Conservation (phyloP, 805 yeast genomes). For the Saccharomycopsis sp. region DNA sequence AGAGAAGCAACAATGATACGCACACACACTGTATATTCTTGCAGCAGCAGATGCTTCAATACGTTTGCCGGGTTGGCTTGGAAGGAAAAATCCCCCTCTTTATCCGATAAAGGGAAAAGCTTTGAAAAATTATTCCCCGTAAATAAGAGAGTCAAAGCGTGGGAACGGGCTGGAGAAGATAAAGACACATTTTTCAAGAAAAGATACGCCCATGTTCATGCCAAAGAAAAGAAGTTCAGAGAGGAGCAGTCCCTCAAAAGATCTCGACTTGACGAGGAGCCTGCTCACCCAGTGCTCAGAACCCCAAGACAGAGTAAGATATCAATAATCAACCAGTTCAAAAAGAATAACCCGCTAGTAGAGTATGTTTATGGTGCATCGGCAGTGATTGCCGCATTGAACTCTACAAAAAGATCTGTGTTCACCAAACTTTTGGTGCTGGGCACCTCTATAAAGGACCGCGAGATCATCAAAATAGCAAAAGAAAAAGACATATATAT, state of each 20-base stretch:
- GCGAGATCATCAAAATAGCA: constrained; percentile 43
- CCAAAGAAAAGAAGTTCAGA: constrained; percentile 33
- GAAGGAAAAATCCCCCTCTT: background rate
- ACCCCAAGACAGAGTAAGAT: constrained; percentile 1
- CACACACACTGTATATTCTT: background rate
- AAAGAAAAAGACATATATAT: constrained; percentile 30
- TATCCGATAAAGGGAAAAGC: background rate
- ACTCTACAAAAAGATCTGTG: constrained; percentile 45
- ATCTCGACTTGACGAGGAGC: background rate
- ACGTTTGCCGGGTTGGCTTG: background rate
- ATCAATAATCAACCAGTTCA: background rate
- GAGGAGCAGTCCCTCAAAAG: constrained; percentile 7
- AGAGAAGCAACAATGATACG: background rate
- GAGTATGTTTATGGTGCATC: constrained; percentile 77
- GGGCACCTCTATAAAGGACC: constrained; percentile 31
- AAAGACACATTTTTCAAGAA: constrained; percentile 57
- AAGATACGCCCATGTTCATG: constrained; percentile 64
- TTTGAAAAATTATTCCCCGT: constrained; percentile 2
- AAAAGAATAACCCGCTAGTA: constrained; percentile 36
- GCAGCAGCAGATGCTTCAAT: background rate
- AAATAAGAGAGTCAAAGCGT: constrained; percentile 43
- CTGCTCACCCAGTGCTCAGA: constrained; percentile 9
- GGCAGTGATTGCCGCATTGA: constrained; percentile 65
- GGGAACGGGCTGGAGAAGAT: constrained; percentile 57
- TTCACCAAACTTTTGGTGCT: constrained; percentile 47